A percentile compares a stretch with the other conserved stretches of the same genome.
phyloP scores from a whole-genome alignment of 1,139 yeast species.

The Scheffersomyces parashehatae region DNA sequence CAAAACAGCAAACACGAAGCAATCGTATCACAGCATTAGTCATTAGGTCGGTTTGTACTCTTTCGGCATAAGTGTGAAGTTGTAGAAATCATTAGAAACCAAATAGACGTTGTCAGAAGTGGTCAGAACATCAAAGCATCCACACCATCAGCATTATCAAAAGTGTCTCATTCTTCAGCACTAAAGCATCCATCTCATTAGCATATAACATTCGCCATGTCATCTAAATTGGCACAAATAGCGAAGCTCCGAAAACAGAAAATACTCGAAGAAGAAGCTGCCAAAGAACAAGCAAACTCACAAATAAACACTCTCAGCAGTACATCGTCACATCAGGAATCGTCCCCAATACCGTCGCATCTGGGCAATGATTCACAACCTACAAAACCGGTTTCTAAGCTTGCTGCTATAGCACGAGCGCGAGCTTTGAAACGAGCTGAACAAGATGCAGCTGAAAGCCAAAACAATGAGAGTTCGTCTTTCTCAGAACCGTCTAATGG shows the following conservation, averaged over 20 bases:
- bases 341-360: neutral
- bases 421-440: conserved; percentile 22
- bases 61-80: too few relatives aligned
- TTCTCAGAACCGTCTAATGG: too few relatives aligned
- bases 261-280: neutral
- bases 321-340: neutral
- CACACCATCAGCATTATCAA: neutral
- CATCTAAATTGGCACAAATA: conserved; percentile 15
- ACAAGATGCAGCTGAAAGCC: neutral
- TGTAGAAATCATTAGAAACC: too few relatives aligned
- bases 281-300: neutral
- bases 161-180: neutral
- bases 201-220: too few relatives aligned
- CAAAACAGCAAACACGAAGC: too few relatives aligned
- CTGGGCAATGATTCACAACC: neutral
- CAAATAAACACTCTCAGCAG: neutral
- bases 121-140: too few relatives aligned
- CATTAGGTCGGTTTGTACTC: too few relatives aligned
- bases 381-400: conserved; percentile 28
- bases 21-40: too few relatives aligned
- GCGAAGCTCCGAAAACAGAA: conserved; percentile 12
- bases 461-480: neutral
- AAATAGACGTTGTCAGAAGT: too few relatives aligned
- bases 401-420: conserved; percentile 50
- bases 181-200: too few relatives aligned